Base-by-base conservation (phyloP, 2,329 filamentous ascomycete genomes). In the Trichophyton schoenleinii region DNA sequence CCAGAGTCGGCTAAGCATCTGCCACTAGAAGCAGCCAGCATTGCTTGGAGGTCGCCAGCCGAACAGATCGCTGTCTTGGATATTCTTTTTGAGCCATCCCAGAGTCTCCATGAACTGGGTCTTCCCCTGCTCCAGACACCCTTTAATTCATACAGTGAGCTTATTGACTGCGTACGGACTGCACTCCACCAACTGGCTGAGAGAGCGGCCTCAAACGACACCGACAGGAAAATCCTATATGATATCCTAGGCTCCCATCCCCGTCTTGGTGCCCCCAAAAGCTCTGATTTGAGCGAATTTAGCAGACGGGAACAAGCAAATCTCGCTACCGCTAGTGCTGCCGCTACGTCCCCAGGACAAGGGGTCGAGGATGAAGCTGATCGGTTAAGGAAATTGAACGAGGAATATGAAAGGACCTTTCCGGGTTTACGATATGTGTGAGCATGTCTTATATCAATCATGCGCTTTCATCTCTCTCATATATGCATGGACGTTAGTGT, bases 341-440 rank as follows among this genome's bases (percentile, higher is more conserved):
- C 58, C 11, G 41, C 75, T 1, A 74, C 76, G 11, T 75, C 73
- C 18, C 15, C 41, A 5, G 41, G 41, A 18, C 41, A 18, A 44
- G 41, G 41, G 41, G 36, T 8, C n/a, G 65, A 57, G 9, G 59
- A 25, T 8, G 77, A 75, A 36, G 70, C 68, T 1, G 67, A 71
- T 18, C 73, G 77, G 68, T 74, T 96, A 63, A 79, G 76, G 5
- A 70, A 69, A 34, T 73, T 96, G 68, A 96, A 96, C 70, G 74
- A 73, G 9, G 83, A 88, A 73, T 96, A 96, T 70, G 91, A 96
- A 73, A 77, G 77, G n/a, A 80, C 68, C 61, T 96, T 92, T 72
- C 89, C 90, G 0, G 89, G 91, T 0, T 72, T 96, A 70, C 81
- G 87, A 74, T 96, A 95, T 77, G 89, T 96, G 70, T 82, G 75